These are phyloP conservation scores for Echites panduratus DNA, from an alignment of 257 asterid species.

Conservation along the genomic window DNA sequence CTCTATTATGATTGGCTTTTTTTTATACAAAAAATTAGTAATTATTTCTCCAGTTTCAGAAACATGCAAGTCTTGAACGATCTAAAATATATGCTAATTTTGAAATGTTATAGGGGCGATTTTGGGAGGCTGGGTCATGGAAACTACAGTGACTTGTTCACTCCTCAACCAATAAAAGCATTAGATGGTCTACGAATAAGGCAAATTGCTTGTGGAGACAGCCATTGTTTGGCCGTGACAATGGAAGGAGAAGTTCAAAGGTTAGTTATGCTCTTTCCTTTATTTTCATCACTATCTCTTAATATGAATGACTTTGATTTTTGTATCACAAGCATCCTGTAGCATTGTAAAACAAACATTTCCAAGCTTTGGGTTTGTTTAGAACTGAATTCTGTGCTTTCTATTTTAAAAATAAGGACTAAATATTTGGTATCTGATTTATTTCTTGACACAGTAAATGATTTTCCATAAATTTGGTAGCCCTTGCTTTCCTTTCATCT, in stretches of 20 bases:
- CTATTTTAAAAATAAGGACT: too few relatives aligned
- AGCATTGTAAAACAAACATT: not conserved
- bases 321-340: not conserved
- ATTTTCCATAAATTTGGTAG: not conserved
- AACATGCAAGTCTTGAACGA: not conserved
- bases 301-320: not conserved
- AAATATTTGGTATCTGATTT: not conserved
- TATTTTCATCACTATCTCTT: not conserved
- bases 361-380: not conserved
- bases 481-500: too few relatives aligned
- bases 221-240: slow-evolving; percentile 98
- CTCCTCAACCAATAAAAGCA: slow-evolving; percentile 90
- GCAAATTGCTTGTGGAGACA: slow-evolving; percentile 98
- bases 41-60: not conserved
- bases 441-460: not conserved
- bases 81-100: not conserved
- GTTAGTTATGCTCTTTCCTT: slow-evolving; percentile 28
- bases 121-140: slow-evolving; percentile 99
- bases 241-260: slow-evolving; percentile 96
- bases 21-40: not conserved
- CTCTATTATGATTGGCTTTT: not conserved
- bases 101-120: slow-evolving; percentile 74
- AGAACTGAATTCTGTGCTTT: too few relatives aligned
- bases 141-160: slow-evolving; percentile 85
- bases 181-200: slow-evolving; percentile 69